A percentile compares a stretch with the other conserved stretches of the same genome.
phyloP scores from a whole-genome alignment of 2,329 filamentous ascomycete genomes.

The Xylariaceae sp. region DNA sequence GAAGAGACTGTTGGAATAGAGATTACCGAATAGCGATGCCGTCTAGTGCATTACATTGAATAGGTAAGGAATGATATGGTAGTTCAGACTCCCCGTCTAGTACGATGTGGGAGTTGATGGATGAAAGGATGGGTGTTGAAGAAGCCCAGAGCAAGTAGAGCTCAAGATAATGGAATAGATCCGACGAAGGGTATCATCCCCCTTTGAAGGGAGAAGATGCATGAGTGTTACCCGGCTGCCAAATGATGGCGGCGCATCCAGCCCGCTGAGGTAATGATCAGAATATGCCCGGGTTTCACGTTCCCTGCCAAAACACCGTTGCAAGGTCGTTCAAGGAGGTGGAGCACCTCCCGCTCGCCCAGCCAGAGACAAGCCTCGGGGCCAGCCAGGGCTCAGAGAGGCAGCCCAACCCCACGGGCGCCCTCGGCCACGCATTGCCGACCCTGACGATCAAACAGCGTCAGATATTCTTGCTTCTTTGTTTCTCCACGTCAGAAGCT shows the following conservation, averaged over 20 bases:
- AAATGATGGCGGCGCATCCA: conserved; percentile 6
- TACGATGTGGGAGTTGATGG: not conserved
- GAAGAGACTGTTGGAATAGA: conserved; percentile 6
- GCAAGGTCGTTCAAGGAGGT: conserved; percentile 10
- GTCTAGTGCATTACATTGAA: conserved; percentile 10
- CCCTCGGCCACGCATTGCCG: conserved; percentile 8
- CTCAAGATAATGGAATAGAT: conserved; percentile 6
- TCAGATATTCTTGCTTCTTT: conserved; percentile 9
- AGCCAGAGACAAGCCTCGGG: not conserved
- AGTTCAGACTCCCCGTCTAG: not conserved
- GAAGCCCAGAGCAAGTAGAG: not conserved
- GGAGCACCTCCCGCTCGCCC: conserved; percentile 7
- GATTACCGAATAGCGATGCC: conserved; percentile 5
- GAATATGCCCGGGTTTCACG: conserved; percentile 18
- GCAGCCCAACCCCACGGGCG: conserved; percentile 5
- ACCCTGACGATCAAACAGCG: conserved; percentile 16
- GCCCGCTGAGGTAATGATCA: conserved; percentile 14
- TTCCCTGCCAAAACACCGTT: conserved; percentile 15
- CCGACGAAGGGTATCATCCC: too few species aligned
- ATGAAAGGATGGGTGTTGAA: not conserved
- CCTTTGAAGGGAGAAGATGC: not conserved
- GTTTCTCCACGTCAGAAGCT: conserved; percentile 5
- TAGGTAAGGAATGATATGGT: not conserved
- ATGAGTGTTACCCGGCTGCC: conserved; percentile 3
- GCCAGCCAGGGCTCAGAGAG: conserved; percentile 7